Evolutionary conservation across 306 rosid genomes (phyloP), one percentile per base, ranked within the genome.

Genomic region (Echinosophora koreensis): DNA sequence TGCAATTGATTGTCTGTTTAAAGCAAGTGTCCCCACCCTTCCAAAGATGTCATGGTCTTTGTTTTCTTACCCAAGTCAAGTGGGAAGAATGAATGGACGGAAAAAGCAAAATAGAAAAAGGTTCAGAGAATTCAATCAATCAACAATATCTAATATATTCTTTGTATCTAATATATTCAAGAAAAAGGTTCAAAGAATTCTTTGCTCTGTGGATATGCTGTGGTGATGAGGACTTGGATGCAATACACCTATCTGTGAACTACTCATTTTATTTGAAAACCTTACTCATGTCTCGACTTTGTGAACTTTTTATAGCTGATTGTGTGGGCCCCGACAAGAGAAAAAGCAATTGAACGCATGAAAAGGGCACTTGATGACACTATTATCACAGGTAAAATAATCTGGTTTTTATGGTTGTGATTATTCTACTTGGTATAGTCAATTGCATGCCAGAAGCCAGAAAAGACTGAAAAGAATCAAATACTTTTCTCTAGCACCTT

Each of bases 241-340:
- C 35, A 70, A 64, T 72, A 39, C 38, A 55, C 28, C 18, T 14
- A 71, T 39, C 42, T 62, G 10, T 81, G 22, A 56, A 58, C 22
- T 81, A 70, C 55, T 54, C 38, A 39, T 68, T 69, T 68, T 73
- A 63, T 52, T 78, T 80, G 82, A 47, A 73, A 57, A 5, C 10
- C 51, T 77, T 61, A 8, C 46, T 35, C 69, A 28, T 78, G 59
- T 44, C 61, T 51, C 77, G 76, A 63, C 60, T 78, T 28, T 32
- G 69, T 51, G 67, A 68, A 63, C 61, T 5, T 80, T 72, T 64
- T 87, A 32, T 56, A 95, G 99, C 94, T 95, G 82, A 89, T 95
- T 85, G 99, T 95, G 15, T 95, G 99, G 99, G 99, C 99, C 87
- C 99, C 99, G 69, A 92, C 97, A 35, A 89, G 99, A 77, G 99